These are phyloP conservation scores for Stagonosporopsis cucurbitacearum DNA, from an alignment of 2,329 filamentous ascomycete species.

Conservation along the genomic window DNA sequence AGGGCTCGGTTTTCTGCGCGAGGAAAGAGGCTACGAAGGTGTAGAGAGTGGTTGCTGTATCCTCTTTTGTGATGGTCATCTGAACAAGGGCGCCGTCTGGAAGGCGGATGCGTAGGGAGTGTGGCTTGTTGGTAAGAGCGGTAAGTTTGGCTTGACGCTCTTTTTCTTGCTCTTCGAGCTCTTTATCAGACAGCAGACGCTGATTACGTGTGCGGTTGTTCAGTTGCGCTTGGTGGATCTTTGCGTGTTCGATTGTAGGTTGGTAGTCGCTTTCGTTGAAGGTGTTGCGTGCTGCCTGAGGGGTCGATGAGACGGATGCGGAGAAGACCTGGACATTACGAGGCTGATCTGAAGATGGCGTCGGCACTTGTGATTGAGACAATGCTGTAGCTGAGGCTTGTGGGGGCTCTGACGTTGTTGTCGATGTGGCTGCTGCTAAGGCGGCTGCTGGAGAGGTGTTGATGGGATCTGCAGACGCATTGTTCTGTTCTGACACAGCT, in stretches of 20 bases:
- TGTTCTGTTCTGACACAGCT: conserved; percentile 24
- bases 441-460: conserved; percentile 28
- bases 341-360: conserved; percentile 20
- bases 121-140: conserved; percentile 63
- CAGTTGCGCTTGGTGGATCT: conserved; percentile 74
- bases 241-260: conserved; percentile 77
- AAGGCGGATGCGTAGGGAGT: conserved; percentile 82
- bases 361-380: conserved; percentile 19
- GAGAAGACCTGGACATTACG: conserved; percentile 74
- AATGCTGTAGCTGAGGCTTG: conserved; percentile 17
- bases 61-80: conserved; percentile 70
- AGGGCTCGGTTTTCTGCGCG: conserved; percentile 67
- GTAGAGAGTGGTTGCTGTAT: conserved; percentile 77
- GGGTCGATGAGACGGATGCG: conserved; percentile 75
- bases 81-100: conserved; percentile 84
- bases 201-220: conserved; percentile 70
- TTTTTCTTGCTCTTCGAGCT: conserved; percentile 73
- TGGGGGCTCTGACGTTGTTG: conserved; percentile 24
- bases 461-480: conserved; percentile 22
- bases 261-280: conserved; percentile 78
- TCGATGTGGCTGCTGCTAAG: conserved; percentile 31
- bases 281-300: conserved; percentile 72
- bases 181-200: conserved; percentile 80
- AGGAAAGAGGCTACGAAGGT: conserved; percentile 76
- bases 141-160: conserved; percentile 71